phyloP scores from a whole-genome alignment of 2,329 filamentous ascomycete species.

The Microsporum canis region DNA sequence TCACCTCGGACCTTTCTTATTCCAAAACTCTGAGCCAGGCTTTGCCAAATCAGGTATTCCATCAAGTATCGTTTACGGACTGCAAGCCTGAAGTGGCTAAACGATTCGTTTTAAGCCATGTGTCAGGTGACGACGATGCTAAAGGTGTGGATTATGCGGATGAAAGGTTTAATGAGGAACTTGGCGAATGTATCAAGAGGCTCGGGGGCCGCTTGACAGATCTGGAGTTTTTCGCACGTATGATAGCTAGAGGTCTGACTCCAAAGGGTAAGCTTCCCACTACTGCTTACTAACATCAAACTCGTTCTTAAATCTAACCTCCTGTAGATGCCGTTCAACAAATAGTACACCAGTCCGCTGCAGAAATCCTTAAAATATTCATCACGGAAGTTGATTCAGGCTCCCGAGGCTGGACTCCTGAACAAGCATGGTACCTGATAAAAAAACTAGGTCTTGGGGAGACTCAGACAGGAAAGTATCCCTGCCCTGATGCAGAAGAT shows the following conservation, averaged over 20 bases:
- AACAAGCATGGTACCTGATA: slow-evolving; percentile 86
- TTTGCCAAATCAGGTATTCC: slow-evolving; percentile 82
- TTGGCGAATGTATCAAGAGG: slow-evolving; percentile 69
- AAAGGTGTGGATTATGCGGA: slow-evolving; percentile 18
- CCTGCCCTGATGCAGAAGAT: neutral
- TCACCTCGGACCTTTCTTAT: slow-evolving; percentile 81
- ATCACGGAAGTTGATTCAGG: slow-evolving; percentile 52
- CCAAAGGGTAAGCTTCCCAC: slow-evolving; percentile 43
- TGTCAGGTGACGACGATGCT: slow-evolving; percentile 39
- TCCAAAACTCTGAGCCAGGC: slow-evolving; percentile 78
- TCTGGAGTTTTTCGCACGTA: slow-evolving; percentile 81
- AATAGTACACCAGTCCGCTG: slow-evolving; percentile 78
- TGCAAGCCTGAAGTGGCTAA: slow-evolving; percentile 77
- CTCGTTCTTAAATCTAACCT: slow-evolving; percentile 15
- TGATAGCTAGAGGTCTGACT: slow-evolving; percentile 75
- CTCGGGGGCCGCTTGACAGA: slow-evolving; percentile 91
- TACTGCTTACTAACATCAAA: neutral
- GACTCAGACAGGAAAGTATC: slow-evolving; percentile 19
- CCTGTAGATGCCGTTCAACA: slow-evolving; percentile 60
- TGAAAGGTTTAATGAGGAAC: slow-evolving; percentile 49
- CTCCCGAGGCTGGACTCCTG: slow-evolving; percentile 58
- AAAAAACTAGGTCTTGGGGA: slow-evolving; percentile 61
- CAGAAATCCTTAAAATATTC: slow-evolving; percentile 89
- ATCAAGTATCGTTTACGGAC: slow-evolving; percentile 74
- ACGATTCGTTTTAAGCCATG: slow-evolving; percentile 72